Conservation (phyloP, 805 yeast species). For the Cyberlindnera mycetangii region DNA sequence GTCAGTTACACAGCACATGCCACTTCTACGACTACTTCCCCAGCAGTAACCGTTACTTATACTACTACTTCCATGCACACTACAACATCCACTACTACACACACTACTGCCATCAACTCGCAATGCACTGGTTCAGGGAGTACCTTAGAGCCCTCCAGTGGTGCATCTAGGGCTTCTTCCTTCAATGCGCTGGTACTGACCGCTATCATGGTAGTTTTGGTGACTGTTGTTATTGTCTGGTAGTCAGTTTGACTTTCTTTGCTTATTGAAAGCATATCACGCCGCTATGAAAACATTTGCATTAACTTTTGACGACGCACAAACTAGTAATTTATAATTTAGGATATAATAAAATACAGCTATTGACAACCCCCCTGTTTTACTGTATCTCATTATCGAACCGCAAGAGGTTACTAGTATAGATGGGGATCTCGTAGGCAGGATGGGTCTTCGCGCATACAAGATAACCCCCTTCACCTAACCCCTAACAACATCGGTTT, state of each 20-base stretch:
- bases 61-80: background rate
- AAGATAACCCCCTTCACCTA: no score
- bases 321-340: no score
- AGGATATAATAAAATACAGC: background rate
- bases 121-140: background rate
- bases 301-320: no score
- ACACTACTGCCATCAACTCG: background rate
- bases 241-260: background rate
- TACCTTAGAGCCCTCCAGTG: background rate
- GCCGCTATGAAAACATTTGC: background rate
- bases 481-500: no score
- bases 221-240: background rate
- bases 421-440: no score
- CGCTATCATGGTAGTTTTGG: background rate
- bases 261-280: background rate
- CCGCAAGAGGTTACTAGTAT: no score
- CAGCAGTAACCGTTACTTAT: background rate
- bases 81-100: background rate
- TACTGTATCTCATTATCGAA: no score
- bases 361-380: no score
- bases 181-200: background rate
- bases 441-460: no score
- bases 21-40: background rate
- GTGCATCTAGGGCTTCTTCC: background rate
- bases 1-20: background rate